Base-by-base conservation (phyloP, 192 early-diverging fungal species). In the Pecoramyces ruminantium region DNA sequence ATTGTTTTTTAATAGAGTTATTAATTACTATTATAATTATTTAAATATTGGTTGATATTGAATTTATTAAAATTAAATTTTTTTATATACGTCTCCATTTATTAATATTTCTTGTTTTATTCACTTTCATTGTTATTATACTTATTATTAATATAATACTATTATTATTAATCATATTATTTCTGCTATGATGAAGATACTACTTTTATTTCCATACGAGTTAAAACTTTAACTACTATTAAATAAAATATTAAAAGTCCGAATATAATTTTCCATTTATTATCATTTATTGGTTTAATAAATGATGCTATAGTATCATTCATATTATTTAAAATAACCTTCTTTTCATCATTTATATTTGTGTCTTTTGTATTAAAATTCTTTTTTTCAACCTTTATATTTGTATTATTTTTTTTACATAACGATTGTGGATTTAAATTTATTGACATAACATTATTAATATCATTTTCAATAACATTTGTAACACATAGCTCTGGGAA, bases 401-500 rank as follows among this genome's bases (percentile, higher is more conserved):
- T 67, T n/a, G 17, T 0, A n/a, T 11, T n/a, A n/a, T 67, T 67
- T 25, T 67, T 67, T 67, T 67, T 67, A 67, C 51, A 67, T 27
- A 67, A 67, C 0, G 51, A 51, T 2, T 9, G 51, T 27, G 51
- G 51, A 67, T 67, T 67, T 27, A 67, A 67, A 67, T 67, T 67
- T 21, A 67, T 21, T 67, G 51, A 67, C 1, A 67, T 25, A 9
- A 67, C 51, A 67, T 67, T 67, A n/a, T 67, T 21, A n/a, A 67
- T 25, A n/a, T 67, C 51, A 2, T 16, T 16, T 67, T 67, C 51
- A n/a, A n/a, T 6, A 67, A 67, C 25, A n/a, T 2, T 8, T 27
- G 51, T 67, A 9, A 67, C 51, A 67, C 94, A 94, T 78, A 97
- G 86, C 82, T 96, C 96, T 17, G 96, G 94, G 84, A 95, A 97